phyloP scores from a whole-genome alignment of 345 rosid genomes.

The Salix arbutifolia region DNA sequence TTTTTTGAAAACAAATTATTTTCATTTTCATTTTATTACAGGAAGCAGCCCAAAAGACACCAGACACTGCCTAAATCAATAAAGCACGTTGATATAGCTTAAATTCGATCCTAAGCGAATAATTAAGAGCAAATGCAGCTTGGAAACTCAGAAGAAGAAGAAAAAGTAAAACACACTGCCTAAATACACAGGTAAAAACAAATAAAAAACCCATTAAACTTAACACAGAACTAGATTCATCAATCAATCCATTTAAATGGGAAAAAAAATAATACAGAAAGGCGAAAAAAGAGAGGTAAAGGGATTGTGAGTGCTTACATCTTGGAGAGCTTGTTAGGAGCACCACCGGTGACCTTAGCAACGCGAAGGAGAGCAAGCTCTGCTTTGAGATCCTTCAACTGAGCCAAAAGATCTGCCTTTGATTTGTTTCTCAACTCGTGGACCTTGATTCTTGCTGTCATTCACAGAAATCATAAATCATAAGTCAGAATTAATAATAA shows the following conservation, averaged over 20 bases:
- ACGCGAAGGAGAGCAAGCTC: conserved; percentile 71
- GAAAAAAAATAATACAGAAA: neutral
- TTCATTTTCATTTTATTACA: neutral
- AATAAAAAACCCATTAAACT: neutral
- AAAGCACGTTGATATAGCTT: neutral
- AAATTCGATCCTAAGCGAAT: neutral
- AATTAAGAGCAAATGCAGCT: neutral
- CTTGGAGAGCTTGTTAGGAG: conserved; percentile 68
- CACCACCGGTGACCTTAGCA: conserved; percentile 71
- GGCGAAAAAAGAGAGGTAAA: neutral
- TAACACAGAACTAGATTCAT: neutral
- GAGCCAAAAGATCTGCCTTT: conserved; percentile 46
- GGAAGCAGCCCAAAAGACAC: neutral
- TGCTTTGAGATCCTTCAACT: conserved; percentile 61
- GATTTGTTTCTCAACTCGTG: conserved; percentile 61
- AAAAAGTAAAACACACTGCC: neutral
- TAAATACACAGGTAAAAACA: neutral
- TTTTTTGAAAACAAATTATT: neutral
- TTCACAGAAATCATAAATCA: neutral
- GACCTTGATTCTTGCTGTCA: conserved; percentile 62
- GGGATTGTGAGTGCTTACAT: conserved; percentile 23
- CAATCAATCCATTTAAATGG: neutral
- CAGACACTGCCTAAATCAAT: neutral
- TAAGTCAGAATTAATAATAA: neutral
- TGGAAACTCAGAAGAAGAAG: neutral